phyloP scores from a whole-genome alignment of 352 stramenopile genomes.

The Thalassiosira pacifica region DNA sequence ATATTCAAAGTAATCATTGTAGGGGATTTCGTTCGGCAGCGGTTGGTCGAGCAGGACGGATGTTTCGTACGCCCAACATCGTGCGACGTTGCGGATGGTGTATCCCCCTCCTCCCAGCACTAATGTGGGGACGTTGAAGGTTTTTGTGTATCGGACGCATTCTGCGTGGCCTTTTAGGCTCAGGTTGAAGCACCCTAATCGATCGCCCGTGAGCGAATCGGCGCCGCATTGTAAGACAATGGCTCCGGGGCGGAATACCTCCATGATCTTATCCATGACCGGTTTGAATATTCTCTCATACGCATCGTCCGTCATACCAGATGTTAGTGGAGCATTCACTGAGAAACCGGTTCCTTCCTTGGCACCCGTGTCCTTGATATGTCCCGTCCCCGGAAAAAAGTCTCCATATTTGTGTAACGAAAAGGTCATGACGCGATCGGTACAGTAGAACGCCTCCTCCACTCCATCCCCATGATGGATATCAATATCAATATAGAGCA shows the following conservation, averaged over 20 bases:
- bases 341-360: slow-evolving; percentile 90
- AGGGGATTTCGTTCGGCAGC: slow-evolving; percentile 95
- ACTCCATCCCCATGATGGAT: slow-evolving; percentile 99
- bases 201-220: slow-evolving; percentile 96
- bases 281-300: slow-evolving; percentile 98
- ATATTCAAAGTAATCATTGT: slow-evolving; percentile 99
- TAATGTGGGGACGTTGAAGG: slow-evolving; percentile 88
- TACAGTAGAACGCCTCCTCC: slow-evolving; percentile 97
- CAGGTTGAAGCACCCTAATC: slow-evolving; percentile 98
- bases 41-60: slow-evolving; percentile 90
- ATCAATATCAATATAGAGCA: slow-evolving; percentile 99
- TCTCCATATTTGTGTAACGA: slow-evolving; percentile 99
- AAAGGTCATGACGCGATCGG: slow-evolving; percentile 98
- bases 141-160: slow-evolving; percentile 89
- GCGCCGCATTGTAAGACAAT: slow-evolving; percentile 98
- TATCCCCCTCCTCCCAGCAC: slow-evolving; percentile 91
- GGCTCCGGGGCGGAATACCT: slow-evolving; percentile 89
- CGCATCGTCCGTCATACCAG: slow-evolving; percentile 95
- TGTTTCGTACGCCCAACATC: slow-evolving; percentile 98
- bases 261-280: slow-evolving; percentile 93
- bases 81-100: slow-evolving; percentile 91
- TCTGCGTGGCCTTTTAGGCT: slow-evolving; percentile 91
- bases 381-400: slow-evolving; percentile 98
- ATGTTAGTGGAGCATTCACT: slow-evolving; percentile 97
- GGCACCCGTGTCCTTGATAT: slow-evolving; percentile 93